A percentile compares a stretch with the other conserved stretches of the same genome.
These are phyloP conservation scores for Dalbergia cultrata DNA, from an alignment of 306 rosid genomes.

Conservation along the genomic window DNA sequence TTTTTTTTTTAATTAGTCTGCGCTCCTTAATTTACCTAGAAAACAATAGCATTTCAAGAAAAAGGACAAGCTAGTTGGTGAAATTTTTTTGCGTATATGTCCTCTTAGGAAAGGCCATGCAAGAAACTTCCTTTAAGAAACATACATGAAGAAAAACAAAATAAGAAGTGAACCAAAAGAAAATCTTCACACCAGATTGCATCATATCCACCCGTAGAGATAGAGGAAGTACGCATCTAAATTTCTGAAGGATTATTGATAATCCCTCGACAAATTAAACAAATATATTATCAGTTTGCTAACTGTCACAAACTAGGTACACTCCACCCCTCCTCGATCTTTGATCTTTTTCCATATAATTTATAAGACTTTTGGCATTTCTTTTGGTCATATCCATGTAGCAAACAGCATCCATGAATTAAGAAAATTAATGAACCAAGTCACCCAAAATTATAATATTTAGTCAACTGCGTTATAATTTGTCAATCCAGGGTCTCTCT, in stretches of 20 bases:
- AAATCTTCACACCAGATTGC: not conserved
- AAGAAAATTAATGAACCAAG: not conserved
- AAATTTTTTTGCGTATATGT: not conserved
- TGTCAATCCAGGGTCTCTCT: slow-evolving; percentile 9
- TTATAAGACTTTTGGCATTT: slow-evolving; percentile 3
- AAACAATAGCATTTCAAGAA: not conserved
- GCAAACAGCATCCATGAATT: slow-evolving; percentile 49
- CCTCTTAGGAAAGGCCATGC: not conserved
- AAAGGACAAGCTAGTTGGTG: not conserved
- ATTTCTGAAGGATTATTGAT: slow-evolving; percentile 1
- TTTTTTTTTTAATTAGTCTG: not conserved
- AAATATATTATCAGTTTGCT: not conserved
- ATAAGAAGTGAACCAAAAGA: not conserved
- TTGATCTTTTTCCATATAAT: not conserved
- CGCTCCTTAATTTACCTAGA: not conserved
- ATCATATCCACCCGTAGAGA: not conserved
- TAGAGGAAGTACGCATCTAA: not conserved
- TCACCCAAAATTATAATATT: slow-evolving; percentile 28
- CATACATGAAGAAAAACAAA: not conserved
- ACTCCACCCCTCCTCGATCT: not conserved
- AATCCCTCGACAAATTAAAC: not conserved
- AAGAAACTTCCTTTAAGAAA: slow-evolving; percentile 16
- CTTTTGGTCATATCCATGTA: slow-evolving; percentile 37
- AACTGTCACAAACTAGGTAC: not conserved
- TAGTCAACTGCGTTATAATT: slow-evolving; percentile 56